Percentiles rank a stretch among this genome's conserved stretches.
Evolutionary conservation across 148 eudicot species (phyloP).

Genomic region (Talinum fruticosum): DNA sequence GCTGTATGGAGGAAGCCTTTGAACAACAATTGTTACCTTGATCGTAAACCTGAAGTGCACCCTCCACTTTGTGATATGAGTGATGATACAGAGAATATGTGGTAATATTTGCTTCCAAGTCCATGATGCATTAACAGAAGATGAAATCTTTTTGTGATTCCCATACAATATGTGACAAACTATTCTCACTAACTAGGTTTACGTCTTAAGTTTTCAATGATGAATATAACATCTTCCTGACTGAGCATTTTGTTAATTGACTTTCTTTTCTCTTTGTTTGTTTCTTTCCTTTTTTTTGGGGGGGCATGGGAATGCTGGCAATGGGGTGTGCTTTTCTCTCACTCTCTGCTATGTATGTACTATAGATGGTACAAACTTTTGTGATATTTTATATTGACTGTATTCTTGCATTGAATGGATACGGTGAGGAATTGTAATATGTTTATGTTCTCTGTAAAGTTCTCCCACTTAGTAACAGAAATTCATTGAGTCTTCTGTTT

Average conservation of each 20-base stretch:
- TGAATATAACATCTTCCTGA: neutral
- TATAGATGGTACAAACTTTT: neutral
- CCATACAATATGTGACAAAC: neutral
- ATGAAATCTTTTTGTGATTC: neutral
- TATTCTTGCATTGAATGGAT: neutral
- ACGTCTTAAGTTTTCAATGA: neutral
- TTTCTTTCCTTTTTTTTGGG: neutral
- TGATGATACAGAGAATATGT: constrained; percentile 69
- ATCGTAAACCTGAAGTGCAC: constrained; percentile 36
- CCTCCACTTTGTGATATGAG: constrained; percentile 56
- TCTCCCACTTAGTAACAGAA: neutral
- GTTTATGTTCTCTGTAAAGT: neutral
- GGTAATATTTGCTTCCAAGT: constrained; percentile 37
- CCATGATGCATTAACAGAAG: neutral
- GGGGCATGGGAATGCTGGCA: neutral
- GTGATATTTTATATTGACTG: neutral
- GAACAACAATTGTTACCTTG: constrained; percentile 67
- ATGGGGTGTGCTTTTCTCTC: neutral
- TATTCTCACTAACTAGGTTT: neutral
- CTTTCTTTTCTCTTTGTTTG: neutral
- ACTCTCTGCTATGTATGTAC: neutral
- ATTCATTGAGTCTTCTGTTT: neutral
- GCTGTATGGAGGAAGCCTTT: constrained; percentile 77
- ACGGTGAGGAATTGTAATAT: neutral
- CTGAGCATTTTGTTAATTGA: neutral